Evolutionary conservation across 257 asterid species (phyloP).

Genomic region (Solanum bukasovii): DNA sequence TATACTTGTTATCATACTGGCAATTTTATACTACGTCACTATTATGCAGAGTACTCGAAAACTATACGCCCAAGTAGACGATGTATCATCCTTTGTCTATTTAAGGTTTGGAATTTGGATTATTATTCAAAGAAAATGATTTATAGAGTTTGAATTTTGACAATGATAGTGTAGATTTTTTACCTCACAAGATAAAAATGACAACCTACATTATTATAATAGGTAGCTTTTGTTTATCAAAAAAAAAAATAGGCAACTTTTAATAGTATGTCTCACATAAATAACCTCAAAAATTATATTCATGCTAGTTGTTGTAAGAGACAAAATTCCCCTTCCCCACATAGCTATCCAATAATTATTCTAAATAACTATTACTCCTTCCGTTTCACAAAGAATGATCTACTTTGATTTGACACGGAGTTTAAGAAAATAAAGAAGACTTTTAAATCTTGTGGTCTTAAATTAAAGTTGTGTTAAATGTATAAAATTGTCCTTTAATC

Average conservation of each 20-base stretch:
- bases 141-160: neutral
- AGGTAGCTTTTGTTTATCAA: neutral
- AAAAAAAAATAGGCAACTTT: neutral
- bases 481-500: too few relatives aligned
- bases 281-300: neutral
- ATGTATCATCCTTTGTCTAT: neutral
- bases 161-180: neutral
- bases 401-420: too few relatives aligned
- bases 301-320: neutral
- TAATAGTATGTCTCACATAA: neutral
- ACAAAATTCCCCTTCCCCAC: neutral
- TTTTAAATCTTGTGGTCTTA: too few relatives aligned
- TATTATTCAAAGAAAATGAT: neutral
- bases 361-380: neutral
- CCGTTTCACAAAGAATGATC: too few relatives aligned
- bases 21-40: neutral
- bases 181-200: neutral
- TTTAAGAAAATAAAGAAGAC: too few relatives aligned
- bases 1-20: neutral
- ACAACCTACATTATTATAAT: neutral
- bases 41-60: neutral
- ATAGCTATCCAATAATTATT: neutral
- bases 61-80: neutral
- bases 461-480: too few relatives aligned
- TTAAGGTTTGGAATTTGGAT: neutral